phyloP scores from a whole-genome alignment of 2,329 filamentous ascomycete species.

The Zopfia rhizophila region DNA sequence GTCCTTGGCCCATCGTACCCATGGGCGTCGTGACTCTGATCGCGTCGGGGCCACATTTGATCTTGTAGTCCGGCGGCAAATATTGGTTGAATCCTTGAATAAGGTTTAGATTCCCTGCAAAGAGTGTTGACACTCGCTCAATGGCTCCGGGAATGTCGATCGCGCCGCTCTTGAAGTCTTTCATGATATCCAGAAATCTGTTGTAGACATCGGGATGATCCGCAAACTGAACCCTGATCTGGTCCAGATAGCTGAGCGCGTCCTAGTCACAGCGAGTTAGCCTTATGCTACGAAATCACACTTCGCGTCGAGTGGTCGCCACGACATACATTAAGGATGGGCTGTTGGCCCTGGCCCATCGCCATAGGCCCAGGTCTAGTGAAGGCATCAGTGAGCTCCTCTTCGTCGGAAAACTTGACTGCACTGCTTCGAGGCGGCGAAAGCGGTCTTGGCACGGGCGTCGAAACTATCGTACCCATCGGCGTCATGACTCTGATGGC shows the following conservation, averaged over 20 bases:
- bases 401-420: no score
- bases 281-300: constrained; percentile 49
- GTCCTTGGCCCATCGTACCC: constrained; percentile 74
- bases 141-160: constrained; percentile 97
- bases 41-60: constrained; percentile 91
- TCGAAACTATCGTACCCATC: constrained; percentile 94
- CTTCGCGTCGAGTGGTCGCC: constrained; percentile 63
- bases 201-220: constrained; percentile 99
- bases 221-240: constrained; percentile 98
- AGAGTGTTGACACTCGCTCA: constrained; percentile 89
- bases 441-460: constrained; percentile 64
- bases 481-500: constrained; percentile 97
- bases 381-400: no score
- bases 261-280: constrained; percentile 53
- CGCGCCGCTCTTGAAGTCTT: constrained; percentile 97
- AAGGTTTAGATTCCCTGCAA: constrained; percentile 96
- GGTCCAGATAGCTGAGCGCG: constrained; percentile 92
- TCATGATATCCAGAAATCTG: constrained; percentile 96
- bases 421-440: constrained; percentile 58
- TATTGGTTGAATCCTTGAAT: constrained; percentile 99
- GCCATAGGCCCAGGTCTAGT: constrained; percentile 59
- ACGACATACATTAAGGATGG: constrained; percentile 74
- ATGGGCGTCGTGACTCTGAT: constrained; percentile 94
- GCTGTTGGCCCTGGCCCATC: constrained; percentile 78
- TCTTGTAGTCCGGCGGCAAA: constrained; percentile 83